phyloP scores from a whole-genome alignment of 805 yeast genomes.

The Metschnikowia rubicola region DNA sequence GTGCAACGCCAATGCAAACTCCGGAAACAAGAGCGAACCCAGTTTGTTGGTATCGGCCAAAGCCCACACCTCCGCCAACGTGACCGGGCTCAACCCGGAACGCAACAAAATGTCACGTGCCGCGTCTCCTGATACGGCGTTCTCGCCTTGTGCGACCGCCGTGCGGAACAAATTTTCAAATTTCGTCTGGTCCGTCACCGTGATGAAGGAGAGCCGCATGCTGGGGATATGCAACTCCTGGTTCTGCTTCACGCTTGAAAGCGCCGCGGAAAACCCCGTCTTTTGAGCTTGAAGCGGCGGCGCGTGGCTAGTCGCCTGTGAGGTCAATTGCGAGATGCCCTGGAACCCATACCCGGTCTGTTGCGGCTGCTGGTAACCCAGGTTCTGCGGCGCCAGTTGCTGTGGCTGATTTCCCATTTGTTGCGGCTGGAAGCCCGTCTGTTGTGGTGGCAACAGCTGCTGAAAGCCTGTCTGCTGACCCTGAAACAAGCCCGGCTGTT shows the following conservation, averaged over 20 bases:
- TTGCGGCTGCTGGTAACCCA: constrained; percentile 5
- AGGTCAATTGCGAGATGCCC: background rate
- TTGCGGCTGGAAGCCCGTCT: constrained; percentile 32
- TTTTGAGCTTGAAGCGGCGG: constrained; percentile 38
- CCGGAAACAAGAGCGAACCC: constrained; percentile 86
- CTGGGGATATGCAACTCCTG: constrained; percentile 62
- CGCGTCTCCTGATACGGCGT: constrained; percentile 62
- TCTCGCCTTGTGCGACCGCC: constrained; percentile 70
- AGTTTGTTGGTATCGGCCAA: constrained; percentile 84
- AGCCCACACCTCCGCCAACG: constrained; percentile 85
- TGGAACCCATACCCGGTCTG: constrained; percentile 10
- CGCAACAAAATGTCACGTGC: constrained; percentile 78
- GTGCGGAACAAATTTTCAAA: constrained; percentile 82
- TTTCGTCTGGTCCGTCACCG: constrained; percentile 80
- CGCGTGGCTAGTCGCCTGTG: constrained; percentile 6
- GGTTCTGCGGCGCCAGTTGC: constrained; percentile 19
- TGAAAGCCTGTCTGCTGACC: constrained; percentile 18
- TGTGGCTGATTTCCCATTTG: constrained; percentile 27
- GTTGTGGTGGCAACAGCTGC: constrained; percentile 24
- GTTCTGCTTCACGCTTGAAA: constrained; percentile 48
- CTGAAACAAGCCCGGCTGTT: constrained; percentile 19
- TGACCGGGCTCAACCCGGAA: constrained; percentile 71
- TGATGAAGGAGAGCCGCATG: constrained; percentile 78
- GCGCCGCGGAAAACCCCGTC: constrained; percentile 42
- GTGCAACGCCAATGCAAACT: constrained; percentile 88